phyloP scores from a whole-genome alignment of 345 rosid genomes.

The Lumnitzera racemosa region DNA sequence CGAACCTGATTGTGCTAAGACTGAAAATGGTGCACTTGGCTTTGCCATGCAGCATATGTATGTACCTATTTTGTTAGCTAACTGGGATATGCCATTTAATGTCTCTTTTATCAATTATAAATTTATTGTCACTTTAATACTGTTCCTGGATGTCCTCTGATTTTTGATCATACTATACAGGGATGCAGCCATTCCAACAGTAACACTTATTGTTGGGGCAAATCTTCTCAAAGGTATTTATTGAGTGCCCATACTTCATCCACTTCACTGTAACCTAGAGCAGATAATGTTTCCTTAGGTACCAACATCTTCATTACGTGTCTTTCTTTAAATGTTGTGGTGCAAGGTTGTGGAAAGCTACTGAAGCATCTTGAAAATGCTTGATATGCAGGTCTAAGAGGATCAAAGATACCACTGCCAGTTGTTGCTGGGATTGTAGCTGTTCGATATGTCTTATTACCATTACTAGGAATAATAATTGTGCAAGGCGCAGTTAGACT shows the following conservation, averaged over 20 bases:
- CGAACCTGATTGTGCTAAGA: no score
- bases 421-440: slow-evolving; percentile 27
- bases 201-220: slow-evolving; percentile 36
- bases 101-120: no score
- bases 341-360: not conserved
- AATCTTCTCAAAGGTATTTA: slow-evolving; percentile 29
- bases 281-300: no score
- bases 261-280: not conserved
- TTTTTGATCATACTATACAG: slow-evolving; percentile 7
- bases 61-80: no score
- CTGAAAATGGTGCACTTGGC: no score
- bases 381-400: slow-evolving; percentile 35
- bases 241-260: not conserved
- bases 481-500: slow-evolving; percentile 26
- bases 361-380: not conserved
- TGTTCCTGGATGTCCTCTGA: not conserved
- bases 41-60: no score
- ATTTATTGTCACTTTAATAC: not conserved
- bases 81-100: no score
- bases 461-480: slow-evolving; percentile 22
- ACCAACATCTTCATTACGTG: no score
- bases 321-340: no score
- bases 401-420: slow-evolving; percentile 13
- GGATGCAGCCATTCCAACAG: slow-evolving; percentile 35
- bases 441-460: slow-evolving; percentile 28